A percentile compares a stretch with the other conserved stretches of the same genome.
Evolutionary conservation across 2,329 filamentous ascomycete genomes (phyloP).

Genomic region (Clonostachys chloroleuca): DNA sequence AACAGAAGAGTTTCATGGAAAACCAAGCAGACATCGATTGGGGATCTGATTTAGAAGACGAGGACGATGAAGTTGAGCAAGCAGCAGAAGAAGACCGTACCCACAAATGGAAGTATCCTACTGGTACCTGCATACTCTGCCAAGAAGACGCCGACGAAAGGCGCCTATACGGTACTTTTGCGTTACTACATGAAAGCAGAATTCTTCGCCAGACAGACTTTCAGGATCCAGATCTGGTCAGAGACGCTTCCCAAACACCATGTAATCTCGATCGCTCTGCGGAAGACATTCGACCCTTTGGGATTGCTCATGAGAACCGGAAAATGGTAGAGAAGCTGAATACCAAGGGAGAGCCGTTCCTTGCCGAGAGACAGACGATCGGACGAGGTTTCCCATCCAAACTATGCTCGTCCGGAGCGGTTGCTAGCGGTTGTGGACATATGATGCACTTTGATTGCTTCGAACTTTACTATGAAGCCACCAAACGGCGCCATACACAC

Average conservation of each 20-base stretch:
- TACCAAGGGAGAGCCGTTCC: slow-evolving; percentile 64
- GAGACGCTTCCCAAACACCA: slow-evolving; percentile 76
- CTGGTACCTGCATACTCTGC: slow-evolving; percentile 90
- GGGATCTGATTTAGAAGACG: slow-evolving; percentile 73
- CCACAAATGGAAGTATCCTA: slow-evolving; percentile 77
- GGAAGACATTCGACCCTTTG: slow-evolving; percentile 81
- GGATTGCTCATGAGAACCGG: slow-evolving; percentile 83
- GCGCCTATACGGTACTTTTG: slow-evolving; percentile 88
- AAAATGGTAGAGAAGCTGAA: slow-evolving; percentile 73
- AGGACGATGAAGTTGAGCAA: slow-evolving; percentile 62
- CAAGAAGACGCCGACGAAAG: slow-evolving; percentile 93
- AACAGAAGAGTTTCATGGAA: slow-evolving; percentile 91
- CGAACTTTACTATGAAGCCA: slow-evolving; percentile 83
- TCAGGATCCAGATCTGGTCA: slow-evolving; percentile 75
- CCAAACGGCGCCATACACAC: slow-evolving; percentile 76
- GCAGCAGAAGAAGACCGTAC: slow-evolving; percentile 59
- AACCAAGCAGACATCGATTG: slow-evolving; percentile 86
- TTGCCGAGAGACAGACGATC: slow-evolving; percentile 73
- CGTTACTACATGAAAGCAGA: slow-evolving; percentile 78
- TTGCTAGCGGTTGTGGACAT: slow-evolving; percentile 90
- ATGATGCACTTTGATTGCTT: slow-evolving; percentile 99
- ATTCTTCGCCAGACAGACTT: slow-evolving; percentile 85
- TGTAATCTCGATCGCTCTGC: slow-evolving; percentile 80
- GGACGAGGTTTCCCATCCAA: slow-evolving; percentile 82
- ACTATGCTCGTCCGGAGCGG: slow-evolving; percentile 65